phyloP scores from a whole-genome alignment of 192 early-diverging fungal genomes.

The Backusella mclennaniae region DNA sequence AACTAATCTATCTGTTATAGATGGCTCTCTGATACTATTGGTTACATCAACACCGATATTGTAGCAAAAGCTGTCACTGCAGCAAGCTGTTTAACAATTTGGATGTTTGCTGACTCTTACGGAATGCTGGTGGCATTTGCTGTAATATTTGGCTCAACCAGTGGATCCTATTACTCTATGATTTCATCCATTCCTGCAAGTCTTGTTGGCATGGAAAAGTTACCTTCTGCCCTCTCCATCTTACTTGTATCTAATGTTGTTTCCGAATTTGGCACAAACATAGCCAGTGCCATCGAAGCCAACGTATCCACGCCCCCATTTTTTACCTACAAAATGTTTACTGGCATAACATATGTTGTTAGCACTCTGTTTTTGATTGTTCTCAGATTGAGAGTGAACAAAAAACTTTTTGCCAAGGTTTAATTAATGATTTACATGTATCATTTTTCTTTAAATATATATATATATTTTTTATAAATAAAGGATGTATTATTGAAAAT shows the following conservation, averaged over 20 bases:
- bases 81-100: conserved; percentile 17
- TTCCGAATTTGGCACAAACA: conserved; percentile 28
- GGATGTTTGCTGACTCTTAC: conserved; percentile 26
- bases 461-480: neutral
- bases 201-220: conserved; percentile 19
- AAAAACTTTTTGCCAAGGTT: conserved; percentile 9
- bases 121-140: conserved; percentile 26
- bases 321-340: conserved; percentile 43
- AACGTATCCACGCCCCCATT: conserved; percentile 23
- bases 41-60: conserved; percentile 25
- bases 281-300: conserved; percentile 29
- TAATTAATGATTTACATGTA: neutral
- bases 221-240: conserved; percentile 19
- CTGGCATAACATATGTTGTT: conserved; percentile 11
- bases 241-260: conserved; percentile 23
- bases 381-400: conserved; percentile 13
- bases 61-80: conserved; percentile 19
- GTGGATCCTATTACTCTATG: conserved; percentile 31
- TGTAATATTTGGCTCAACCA: conserved; percentile 28
- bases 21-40: conserved; percentile 20
- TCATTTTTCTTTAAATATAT: neutral
- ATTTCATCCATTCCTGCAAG: conserved; percentile 24
- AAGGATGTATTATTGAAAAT: neutral
- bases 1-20: neutral
- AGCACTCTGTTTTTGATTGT: neutral